Evolutionary conservation across 148 eudicot species (phyloP).

Genomic region (Spergularia bocconei): DNA sequence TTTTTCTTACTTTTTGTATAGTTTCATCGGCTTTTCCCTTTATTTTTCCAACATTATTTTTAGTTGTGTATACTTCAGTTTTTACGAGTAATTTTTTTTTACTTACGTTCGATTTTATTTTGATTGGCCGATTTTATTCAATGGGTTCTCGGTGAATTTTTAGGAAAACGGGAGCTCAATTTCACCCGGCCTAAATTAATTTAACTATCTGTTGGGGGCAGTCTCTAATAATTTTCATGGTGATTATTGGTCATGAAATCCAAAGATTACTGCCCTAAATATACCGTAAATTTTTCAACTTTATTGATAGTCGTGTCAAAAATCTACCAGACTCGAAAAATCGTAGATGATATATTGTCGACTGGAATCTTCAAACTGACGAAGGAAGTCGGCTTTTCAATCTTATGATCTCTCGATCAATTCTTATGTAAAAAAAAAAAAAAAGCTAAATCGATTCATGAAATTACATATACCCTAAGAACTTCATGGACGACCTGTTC

Average conservation of each 20-base stretch:
- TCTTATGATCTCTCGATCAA: no score
- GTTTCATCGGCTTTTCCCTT: no score
- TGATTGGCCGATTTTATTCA: conserved; percentile 24
- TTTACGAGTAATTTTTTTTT: no score
- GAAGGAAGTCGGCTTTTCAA: no score
- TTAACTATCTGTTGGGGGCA: conserved; percentile 3
- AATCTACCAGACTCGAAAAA: background rate
- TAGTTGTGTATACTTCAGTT: background rate
- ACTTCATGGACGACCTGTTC: no score
- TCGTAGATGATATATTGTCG: background rate
- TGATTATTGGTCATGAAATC: background rate
- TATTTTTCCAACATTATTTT: background rate
- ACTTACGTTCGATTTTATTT: background rate
- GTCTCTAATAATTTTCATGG: background rate
- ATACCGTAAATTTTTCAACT: background rate
- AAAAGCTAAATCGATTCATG: no score
- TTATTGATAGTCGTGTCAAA: background rate
- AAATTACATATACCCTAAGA: no score
- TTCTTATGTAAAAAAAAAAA: no score
- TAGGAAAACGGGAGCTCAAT: conserved; percentile 6
- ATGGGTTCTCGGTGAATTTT: conserved; percentile 2
- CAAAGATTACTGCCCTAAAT: conserved; percentile 9
- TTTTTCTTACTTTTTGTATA: background rate
- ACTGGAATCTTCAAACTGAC: background rate
- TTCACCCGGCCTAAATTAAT: conserved; percentile 30